Percentiles rank a stretch among this genome's conserved stretches.
These are phyloP conservation scores for Collybia sp. DNA, from an alignment of 768 basidiomycete genomes.

Conservation along the genomic window DNA sequence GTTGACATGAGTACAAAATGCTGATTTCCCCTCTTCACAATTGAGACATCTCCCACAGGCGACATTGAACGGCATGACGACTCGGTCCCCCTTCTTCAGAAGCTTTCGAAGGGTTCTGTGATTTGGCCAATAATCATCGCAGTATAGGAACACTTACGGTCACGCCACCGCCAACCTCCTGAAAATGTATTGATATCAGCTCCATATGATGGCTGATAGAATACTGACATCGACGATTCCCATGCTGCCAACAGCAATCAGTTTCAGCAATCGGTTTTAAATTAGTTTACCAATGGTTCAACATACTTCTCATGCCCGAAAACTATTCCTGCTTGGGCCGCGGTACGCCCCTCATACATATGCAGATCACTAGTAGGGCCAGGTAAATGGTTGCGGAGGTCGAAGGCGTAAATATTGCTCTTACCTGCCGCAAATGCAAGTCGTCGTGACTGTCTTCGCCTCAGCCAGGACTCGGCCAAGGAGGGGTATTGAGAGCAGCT, in stretches of 20 bases:
- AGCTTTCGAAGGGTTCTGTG: conserved; percentile 20
- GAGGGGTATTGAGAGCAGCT: neutral
- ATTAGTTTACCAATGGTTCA: neutral
- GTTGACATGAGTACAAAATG: conserved; percentile 54
- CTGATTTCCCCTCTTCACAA: conserved; percentile 47
- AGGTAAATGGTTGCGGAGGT: neutral
- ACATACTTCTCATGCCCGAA: conserved; percentile 52
- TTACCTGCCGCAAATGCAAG: conserved; percentile 49
- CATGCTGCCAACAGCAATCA: conserved; percentile 25
- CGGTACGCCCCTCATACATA: conserved; percentile 55
- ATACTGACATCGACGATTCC: conserved; percentile 42
- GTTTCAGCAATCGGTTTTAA: neutral
- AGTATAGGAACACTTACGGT: conserved; percentile 21
- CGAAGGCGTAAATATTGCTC: neutral
- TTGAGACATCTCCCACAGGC: conserved; percentile 55
- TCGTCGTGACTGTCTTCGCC: conserved; percentile 36
- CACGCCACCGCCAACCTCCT: conserved; percentile 42
- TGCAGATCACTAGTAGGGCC: conserved; percentile 39
- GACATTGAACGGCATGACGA: conserved; percentile 60
- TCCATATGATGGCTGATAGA: neutral
- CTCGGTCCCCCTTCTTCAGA: conserved; percentile 51
- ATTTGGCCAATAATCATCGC: neutral
- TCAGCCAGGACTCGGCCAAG: neutral
- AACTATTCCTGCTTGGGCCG: conserved; percentile 41
- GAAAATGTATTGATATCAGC: neutral